Percentiles rank a stretch among this genome's conserved stretches.
These are phyloP conservation scores for Atkinsonella hypoxylon DNA, from an alignment of 2,329 filamentous ascomycete genomes.

Conservation along the genomic window DNA sequence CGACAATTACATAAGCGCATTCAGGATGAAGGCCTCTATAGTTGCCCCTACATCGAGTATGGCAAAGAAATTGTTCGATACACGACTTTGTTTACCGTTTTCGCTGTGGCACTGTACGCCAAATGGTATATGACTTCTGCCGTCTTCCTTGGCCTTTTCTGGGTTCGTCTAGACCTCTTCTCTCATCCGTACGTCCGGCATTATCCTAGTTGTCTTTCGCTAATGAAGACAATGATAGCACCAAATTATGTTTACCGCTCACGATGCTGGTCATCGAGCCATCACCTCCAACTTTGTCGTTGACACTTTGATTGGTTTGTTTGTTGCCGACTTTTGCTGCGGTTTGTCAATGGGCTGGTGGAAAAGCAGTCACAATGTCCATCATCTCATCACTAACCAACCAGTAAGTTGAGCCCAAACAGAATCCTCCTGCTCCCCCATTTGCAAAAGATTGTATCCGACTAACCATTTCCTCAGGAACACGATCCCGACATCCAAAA, in stretches of 20 bases:
- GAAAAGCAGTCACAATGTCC: conserved; percentile 58
- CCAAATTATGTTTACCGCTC: conserved; percentile 57
- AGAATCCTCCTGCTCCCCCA: no score
- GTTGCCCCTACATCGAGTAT: conserved; percentile 47
- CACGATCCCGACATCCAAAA: conserved; percentile 53
- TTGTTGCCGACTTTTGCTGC: conserved; percentile 53
- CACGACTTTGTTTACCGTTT: conserved; percentile 34
- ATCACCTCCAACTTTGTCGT: conserved; percentile 47
- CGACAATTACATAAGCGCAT: conserved; percentile 42
- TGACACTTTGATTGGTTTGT: conserved; percentile 49
- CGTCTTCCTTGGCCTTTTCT: conserved; percentile 48
- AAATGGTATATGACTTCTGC: conserved; percentile 48
- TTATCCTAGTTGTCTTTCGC: neutral
- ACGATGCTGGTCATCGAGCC: conserved; percentile 52
- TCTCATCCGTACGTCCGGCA: neutral
- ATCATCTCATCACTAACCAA: conserved; percentile 54
- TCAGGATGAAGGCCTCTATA: conserved; percentile 42
- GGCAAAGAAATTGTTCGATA: conserved; percentile 47
- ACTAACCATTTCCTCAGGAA: conserved; percentile 22
- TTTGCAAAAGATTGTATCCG: neutral
- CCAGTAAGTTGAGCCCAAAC: conserved; percentile 23
- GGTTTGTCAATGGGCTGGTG: conserved; percentile 57
- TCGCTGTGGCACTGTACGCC: conserved; percentile 30
- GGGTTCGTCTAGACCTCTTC: conserved; percentile 27
- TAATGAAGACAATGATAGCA: conserved; percentile 29